These are phyloP conservation scores for Sphaerosporella brunnea DNA, from an alignment of 495 filamentous ascomycete species.

Conservation along the genomic window DNA sequence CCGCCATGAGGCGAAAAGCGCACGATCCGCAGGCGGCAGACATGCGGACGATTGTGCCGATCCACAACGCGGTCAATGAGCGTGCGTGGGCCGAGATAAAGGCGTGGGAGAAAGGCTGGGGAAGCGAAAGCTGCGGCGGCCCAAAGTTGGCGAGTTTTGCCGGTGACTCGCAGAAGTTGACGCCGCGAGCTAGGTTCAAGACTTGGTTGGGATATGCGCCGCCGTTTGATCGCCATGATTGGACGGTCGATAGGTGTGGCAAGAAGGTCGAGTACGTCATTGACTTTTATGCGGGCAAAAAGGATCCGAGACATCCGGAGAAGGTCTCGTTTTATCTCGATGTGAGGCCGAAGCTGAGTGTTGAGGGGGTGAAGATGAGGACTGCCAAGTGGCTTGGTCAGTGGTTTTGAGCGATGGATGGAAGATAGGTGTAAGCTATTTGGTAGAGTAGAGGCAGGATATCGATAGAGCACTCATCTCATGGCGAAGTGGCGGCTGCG, in stretches of 20 bases:
- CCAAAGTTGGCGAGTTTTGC: slow-evolving; percentile 71
- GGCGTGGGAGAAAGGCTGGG: slow-evolving; percentile 58
- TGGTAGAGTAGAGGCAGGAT: too few species aligned
- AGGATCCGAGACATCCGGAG: slow-evolving; percentile 33
- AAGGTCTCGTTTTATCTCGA: slow-evolving; percentile 85
- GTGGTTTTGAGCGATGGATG: slow-evolving; percentile 29
- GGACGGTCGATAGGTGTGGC: slow-evolving; percentile 91
- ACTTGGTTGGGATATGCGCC: slow-evolving; percentile 67
- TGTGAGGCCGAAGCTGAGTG: slow-evolving; percentile 78
- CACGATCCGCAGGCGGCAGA: slow-evolving; percentile 42
- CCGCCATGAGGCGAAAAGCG: slow-evolving; percentile 76
- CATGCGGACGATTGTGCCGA: slow-evolving; percentile 81
- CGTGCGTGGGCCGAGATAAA: slow-evolving; percentile 70
- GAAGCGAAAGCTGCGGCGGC: slow-evolving; percentile 50
- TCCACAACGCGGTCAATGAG: slow-evolving; percentile 96
- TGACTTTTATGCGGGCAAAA: slow-evolving; percentile 83
- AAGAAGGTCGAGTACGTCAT: slow-evolving; percentile 83
- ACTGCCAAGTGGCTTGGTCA: slow-evolving; percentile 41
- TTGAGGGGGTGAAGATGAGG: slow-evolving; percentile 80
- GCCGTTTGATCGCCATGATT: slow-evolving; percentile 94
- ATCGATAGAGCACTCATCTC: too few species aligned
- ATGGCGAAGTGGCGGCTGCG: too few species aligned
- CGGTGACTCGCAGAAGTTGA: slow-evolving; percentile 53
- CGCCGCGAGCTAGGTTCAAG: slow-evolving; percentile 65
- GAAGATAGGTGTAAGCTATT: slow-evolving; percentile 8